Conservation (phyloP, 164 flowering plant species). For the Nymphaea colorata region DNA sequence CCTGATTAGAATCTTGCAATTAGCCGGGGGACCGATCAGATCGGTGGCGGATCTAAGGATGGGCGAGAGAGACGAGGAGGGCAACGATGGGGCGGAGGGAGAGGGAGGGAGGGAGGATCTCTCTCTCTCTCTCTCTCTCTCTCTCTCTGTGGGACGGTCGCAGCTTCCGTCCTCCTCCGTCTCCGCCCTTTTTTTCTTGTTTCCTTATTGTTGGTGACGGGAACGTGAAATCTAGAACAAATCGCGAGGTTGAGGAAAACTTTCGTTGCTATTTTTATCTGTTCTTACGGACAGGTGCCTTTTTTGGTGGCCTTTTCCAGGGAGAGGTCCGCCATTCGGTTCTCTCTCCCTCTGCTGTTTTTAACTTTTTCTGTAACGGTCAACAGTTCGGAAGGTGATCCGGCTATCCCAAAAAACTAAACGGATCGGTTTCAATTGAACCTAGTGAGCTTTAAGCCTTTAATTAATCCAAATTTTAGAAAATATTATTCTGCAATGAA, state of each 20-base stretch:
- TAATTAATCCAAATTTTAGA: too few relatives aligned
- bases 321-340: too few relatives aligned
- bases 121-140: not conserved
- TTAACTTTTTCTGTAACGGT: too few relatives aligned
- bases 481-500: too few relatives aligned
- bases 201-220: not conserved
- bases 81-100: not conserved
- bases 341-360: too few relatives aligned
- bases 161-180: not conserved
- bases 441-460: too few relatives aligned
- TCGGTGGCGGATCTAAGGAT: not conserved
- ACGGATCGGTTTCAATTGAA: too few relatives aligned
- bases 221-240: not conserved
- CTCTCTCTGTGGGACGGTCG: not conserved
- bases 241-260: not conserved
- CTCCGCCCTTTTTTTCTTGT: not conserved
- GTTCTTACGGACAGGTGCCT: too few relatives aligned
- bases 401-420: too few relatives aligned
- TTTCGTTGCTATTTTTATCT: too few relatives aligned
- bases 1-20: not conserved
- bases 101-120: not conserved
- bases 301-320: too few relatives aligned
- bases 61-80: not conserved
- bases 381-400: too few relatives aligned
- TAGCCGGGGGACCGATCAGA: not conserved